Percentiles rank a stretch among this genome's conserved stretches.
Conservation (phyloP, 2,329 filamentous ascomycete genomes). For the Arthrobotrys megalospora region DNA sequence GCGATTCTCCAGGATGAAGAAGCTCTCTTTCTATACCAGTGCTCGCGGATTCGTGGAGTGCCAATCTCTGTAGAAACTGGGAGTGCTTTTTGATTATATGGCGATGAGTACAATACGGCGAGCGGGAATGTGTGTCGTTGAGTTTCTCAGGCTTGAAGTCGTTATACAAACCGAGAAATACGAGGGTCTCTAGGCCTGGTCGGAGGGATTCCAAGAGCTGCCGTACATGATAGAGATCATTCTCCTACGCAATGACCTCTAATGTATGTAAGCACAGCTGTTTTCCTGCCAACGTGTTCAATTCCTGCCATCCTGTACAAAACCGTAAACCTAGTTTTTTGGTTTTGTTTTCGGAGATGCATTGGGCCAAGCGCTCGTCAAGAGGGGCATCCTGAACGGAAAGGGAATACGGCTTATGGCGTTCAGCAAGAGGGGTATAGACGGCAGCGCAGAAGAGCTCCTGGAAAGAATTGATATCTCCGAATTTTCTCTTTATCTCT, state of each 20-base stretch:
- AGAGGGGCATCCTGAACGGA: background rate
- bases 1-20: background rate
- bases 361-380: background rate
- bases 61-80: background rate
- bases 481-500: background rate
- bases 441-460: background rate
- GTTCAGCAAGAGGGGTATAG: background rate
- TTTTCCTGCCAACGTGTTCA: background rate
- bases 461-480: background rate
- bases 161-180: background rate
- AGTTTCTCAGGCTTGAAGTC: background rate
- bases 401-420: background rate
- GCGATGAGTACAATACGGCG: background rate
- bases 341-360: background rate
- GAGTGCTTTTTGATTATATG: background rate
- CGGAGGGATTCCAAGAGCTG: background rate
- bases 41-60: background rate
- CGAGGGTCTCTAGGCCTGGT: background rate
- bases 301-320: background rate
- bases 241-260: background rate
- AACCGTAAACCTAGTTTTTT: background rate
- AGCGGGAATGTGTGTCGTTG: too few relatives aligned
- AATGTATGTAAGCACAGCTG: background rate
- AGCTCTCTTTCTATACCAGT: background rate
- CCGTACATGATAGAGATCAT: background rate